Percentiles rank a stretch among this genome's conserved stretches.
Conservation (phyloP, 495 filamentous ascomycete genomes). For the Echria macrotheca region DNA sequence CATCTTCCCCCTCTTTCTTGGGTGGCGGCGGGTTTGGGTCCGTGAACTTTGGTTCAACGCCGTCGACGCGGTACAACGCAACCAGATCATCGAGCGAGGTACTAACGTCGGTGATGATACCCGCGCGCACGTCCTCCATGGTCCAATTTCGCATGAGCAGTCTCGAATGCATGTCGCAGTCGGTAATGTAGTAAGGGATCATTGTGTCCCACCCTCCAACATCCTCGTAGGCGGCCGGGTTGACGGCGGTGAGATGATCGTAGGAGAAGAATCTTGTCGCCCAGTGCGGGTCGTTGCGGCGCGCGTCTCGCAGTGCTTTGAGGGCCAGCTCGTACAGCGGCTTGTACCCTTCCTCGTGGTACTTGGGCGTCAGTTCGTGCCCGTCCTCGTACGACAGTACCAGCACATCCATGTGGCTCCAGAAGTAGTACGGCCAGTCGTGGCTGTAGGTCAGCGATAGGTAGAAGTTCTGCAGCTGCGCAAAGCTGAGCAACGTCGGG, state of each 20-base stretch:
- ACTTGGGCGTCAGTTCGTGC: constrained; percentile 26
- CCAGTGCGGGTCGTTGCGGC: constrained; percentile 35
- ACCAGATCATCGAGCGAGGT: constrained; percentile 39
- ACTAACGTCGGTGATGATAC: constrained; percentile 50
- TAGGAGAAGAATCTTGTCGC: constrained; percentile 52
- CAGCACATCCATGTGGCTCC: constrained; percentile 52
- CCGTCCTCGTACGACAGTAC: constrained; percentile 48
- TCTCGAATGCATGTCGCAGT: constrained; percentile 56
- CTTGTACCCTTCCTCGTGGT: constrained; percentile 30
- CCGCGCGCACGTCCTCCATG: constrained; percentile 40
- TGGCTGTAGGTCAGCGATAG: constrained; percentile 49
- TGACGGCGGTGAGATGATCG: constrained; percentile 55
- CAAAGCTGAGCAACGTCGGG: constrained; percentile 53
- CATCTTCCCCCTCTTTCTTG: not conserved
- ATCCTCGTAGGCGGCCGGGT: constrained; percentile 45
- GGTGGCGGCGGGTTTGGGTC: constrained; percentile 37
- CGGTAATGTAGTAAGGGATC: constrained; percentile 56
- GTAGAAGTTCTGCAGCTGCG: constrained; percentile 59
- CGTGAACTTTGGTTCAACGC: constrained; percentile 25
- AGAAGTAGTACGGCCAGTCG: constrained; percentile 54
- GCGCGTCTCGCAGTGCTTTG: constrained; percentile 32
- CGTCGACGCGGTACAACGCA: constrained; percentile 42
- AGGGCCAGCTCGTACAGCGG: constrained; percentile 47
- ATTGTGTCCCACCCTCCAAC: constrained; percentile 57
- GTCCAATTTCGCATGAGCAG: constrained; percentile 48